Evolutionary conservation across 768 basidiomycete genomes (phyloP).

Genomic region (Russula lepida): DNA sequence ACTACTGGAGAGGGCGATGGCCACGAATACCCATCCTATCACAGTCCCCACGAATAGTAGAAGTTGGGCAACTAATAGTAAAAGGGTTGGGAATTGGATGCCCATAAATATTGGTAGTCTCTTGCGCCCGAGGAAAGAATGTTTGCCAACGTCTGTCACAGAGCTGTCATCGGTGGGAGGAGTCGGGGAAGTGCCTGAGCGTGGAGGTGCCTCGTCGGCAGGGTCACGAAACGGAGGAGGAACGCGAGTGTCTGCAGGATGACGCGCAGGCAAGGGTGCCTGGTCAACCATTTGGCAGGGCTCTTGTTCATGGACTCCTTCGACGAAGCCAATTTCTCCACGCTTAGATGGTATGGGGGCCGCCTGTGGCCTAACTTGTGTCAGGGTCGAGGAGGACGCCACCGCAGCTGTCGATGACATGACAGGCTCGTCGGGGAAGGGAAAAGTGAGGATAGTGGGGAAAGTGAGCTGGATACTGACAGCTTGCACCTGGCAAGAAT

Average conservation of each 20-base stretch:
- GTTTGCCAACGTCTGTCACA: slow-evolving; percentile 26
- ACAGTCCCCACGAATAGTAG: slow-evolving; percentile 38
- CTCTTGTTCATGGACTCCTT: slow-evolving; percentile 30
- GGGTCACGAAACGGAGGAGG: slow-evolving; percentile 7
- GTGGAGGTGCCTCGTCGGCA: neutral
- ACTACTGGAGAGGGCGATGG: slow-evolving; percentile 24
- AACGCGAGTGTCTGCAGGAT: slow-evolving; percentile 38
- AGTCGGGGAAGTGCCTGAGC: neutral
- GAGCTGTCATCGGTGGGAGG: slow-evolving; percentile 23
- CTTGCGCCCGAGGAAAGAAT: slow-evolving; percentile 33
- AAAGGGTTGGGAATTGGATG: slow-evolving; percentile 38
- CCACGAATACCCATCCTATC: slow-evolving; percentile 44
- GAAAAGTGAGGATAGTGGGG: slow-evolving; percentile 8
- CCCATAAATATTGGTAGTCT: slow-evolving; percentile 35
- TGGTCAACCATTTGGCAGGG: neutral
- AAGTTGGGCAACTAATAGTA: slow-evolving; percentile 35
- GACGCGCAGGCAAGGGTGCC: slow-evolving; percentile 35
- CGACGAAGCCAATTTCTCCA: slow-evolving; percentile 58
- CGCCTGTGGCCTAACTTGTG: slow-evolving; percentile 39
- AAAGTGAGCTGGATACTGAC: slow-evolving; percentile 18
- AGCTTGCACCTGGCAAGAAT: slow-evolving; percentile 40
- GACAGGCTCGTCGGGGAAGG: neutral
- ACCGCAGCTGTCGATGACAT: slow-evolving; percentile 27
- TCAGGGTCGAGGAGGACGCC: slow-evolving; percentile 8
- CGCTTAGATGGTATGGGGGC: slow-evolving; percentile 54